Percentiles rank a stretch among this genome's conserved stretches.
These are phyloP conservation scores for Citrus inodora DNA, from an alignment of 345 rosid species.

Conservation along the genomic window DNA sequence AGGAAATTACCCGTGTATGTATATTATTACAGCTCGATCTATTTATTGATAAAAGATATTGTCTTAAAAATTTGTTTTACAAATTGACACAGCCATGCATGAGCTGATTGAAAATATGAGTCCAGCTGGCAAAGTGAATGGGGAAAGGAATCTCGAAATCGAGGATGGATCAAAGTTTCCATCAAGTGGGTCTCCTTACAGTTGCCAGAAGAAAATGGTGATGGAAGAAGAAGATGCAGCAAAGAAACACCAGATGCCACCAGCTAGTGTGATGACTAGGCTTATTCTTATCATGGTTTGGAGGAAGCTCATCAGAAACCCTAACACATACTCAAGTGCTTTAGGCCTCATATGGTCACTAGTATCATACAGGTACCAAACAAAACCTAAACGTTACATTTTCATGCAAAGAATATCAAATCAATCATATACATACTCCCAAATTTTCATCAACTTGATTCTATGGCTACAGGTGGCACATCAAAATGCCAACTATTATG, in stretches of 20 bases:
- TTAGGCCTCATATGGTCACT: constrained; percentile 28
- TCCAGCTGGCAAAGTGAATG: constrained; percentile 4
- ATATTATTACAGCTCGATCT: no score
- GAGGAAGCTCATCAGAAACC: constrained; percentile 33
- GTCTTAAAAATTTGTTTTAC: neutral
- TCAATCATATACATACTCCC: neutral
- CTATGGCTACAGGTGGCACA: constrained; percentile 12
- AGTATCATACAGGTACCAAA: constrained; percentile 20
- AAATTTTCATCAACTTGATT: neutral
- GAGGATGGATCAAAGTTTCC: constrained; percentile 14
- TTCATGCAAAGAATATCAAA: neutral
- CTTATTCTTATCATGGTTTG: constrained; percentile 29
- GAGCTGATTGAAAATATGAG: constrained; percentile 11
- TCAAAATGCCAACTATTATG: constrained; percentile 25
- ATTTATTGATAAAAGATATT: neutral
- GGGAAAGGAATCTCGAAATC: constrained; percentile 9
- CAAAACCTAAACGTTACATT: neutral
- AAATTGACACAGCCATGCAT: constrained; percentile 7
- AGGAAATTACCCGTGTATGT: no score
- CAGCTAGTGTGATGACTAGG: constrained; percentile 26
- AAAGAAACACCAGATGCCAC: constrained; percentile 24
- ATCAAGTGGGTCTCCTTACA: neutral
- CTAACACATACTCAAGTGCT: constrained; percentile 27
- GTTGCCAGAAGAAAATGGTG: constrained; percentile 7
- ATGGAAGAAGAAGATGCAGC: constrained; percentile 14